Percentiles rank a stretch among this genome's conserved stretches.
These are phyloP conservation scores for Acorus gramineus DNA, from an alignment of 106 monocot genomes.

Conservation along the genomic window DNA sequence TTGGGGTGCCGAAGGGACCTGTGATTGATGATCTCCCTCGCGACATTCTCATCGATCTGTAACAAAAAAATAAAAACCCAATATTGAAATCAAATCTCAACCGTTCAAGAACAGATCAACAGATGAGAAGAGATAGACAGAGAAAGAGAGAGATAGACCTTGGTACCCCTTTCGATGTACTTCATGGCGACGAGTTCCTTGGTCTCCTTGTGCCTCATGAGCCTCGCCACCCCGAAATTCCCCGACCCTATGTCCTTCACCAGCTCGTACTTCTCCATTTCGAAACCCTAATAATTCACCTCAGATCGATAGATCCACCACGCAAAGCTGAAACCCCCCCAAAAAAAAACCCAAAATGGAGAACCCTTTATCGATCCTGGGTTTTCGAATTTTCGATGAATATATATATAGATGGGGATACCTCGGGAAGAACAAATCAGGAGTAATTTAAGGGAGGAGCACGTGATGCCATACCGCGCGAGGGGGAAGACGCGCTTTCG, in stretches of 20 bases:
- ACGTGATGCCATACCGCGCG: no score
- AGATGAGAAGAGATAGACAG: background rate
- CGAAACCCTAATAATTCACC: no score
- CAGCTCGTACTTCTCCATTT: constrained; percentile 94
- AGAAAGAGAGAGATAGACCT: constrained; percentile 24
- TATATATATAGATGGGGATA: no score
- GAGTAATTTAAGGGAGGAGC: no score
- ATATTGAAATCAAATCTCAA: background rate
- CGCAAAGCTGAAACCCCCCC: no score
- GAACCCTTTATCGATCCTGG: no score
- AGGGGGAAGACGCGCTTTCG: no score
- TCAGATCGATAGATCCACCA: no score
- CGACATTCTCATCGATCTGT: constrained; percentile 88
- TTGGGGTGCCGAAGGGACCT: constrained; percentile 79
- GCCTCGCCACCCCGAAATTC: constrained; percentile 81
- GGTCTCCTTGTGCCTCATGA: constrained; percentile 90
- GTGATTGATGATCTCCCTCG: constrained; percentile 90
- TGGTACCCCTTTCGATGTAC: constrained; percentile 82
- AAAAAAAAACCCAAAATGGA: no score
- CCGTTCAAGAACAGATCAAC: background rate
- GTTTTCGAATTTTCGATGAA: no score
- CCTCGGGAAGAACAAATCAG: no score
- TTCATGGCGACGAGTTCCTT: constrained; percentile 98
- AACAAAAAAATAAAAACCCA: constrained; percentile 2
- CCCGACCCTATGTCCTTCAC: constrained; percentile 84